phyloP scores from a whole-genome alignment of 208 protist species.

The Trypanosoma rangeli region DNA sequence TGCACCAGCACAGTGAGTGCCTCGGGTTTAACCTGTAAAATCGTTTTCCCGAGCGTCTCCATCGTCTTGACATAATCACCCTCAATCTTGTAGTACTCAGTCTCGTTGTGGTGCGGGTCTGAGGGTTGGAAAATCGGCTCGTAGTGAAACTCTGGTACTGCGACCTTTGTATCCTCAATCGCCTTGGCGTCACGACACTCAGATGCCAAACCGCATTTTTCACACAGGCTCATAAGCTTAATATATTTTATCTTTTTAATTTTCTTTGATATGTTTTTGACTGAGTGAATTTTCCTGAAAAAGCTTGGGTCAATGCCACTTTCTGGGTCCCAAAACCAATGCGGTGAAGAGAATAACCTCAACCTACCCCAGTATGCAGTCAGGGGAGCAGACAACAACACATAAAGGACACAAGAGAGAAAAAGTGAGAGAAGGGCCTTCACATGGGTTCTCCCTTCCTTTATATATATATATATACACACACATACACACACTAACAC shows the following conservation, averaged over 20 bases:
- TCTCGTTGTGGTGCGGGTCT: slow-evolving; percentile 77
- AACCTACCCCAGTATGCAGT: not conserved
- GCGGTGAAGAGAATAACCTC: not conserved
- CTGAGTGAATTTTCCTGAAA: slow-evolving; percentile 1
- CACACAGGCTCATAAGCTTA: slow-evolving; percentile 45
- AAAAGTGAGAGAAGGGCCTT: too few species aligned
- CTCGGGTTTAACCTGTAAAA: slow-evolving; percentile 91
- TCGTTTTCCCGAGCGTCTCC: slow-evolving; percentile 62
- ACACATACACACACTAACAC: too few species aligned
- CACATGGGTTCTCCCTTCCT: too few species aligned
- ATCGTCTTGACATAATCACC: slow-evolving; percentile 80
- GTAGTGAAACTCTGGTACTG: slow-evolving; percentile 68
- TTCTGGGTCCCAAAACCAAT: not conserved
- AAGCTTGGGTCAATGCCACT: not conserved
- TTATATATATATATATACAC: slow-evolving; percentile 1
- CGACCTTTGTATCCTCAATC: slow-evolving; percentile 65
- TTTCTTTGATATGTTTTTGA: slow-evolving; percentile 29
- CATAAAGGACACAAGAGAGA: not conserved
- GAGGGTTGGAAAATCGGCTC: slow-evolving; percentile 83
- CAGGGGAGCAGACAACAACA: not conserved
- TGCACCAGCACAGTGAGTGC: slow-evolving; percentile 87
- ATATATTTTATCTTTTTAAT: slow-evolving; percentile 15
- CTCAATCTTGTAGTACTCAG: slow-evolving; percentile 83
- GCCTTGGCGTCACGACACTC: slow-evolving; percentile 47
- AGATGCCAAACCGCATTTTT: slow-evolving; percentile 72